Conservation (phyloP, 2,329 filamentous ascomycete species). For the Pseudogymnoascus sp. region DNA sequence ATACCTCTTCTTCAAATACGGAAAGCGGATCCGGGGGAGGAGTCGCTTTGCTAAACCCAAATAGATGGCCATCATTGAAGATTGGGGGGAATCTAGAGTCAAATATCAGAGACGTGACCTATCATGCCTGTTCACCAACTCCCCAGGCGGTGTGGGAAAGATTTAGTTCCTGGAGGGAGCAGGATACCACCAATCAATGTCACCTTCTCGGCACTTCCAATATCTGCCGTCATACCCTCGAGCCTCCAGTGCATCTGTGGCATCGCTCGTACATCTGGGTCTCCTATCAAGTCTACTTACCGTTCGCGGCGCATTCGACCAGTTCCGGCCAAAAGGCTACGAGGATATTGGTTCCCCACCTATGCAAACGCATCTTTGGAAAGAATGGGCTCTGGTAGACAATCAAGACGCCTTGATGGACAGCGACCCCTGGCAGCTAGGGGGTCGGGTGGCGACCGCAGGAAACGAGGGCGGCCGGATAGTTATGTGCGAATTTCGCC, state of each 20-base stretch:
- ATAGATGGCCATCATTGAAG: not conserved
- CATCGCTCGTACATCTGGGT: not conserved
- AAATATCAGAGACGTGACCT: not conserved
- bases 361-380: not conserved
- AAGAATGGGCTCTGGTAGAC: not conserved
- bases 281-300: not conserved
- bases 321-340: conserved; percentile 16
- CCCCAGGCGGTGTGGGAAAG: not conserved
- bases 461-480: conserved; percentile 20
- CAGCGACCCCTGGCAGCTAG: not conserved
- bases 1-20: conserved; percentile 54
- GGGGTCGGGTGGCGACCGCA: conserved; percentile 21
- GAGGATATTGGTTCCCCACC: not conserved
- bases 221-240: not conserved
- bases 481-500: conserved; percentile 17
- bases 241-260: not conserved
- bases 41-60: conserved; percentile 39
- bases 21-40: conserved; percentile 47
- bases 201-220: not conserved
- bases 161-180: not conserved
- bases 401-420: not conserved
- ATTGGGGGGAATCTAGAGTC: not conserved
- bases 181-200: not conserved
- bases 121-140: not conserved
- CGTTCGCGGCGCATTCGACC: conserved; percentile 12